phyloP scores from a whole-genome alignment of 2,329 filamentous ascomycete species.

The Cercospora berteroae region DNA sequence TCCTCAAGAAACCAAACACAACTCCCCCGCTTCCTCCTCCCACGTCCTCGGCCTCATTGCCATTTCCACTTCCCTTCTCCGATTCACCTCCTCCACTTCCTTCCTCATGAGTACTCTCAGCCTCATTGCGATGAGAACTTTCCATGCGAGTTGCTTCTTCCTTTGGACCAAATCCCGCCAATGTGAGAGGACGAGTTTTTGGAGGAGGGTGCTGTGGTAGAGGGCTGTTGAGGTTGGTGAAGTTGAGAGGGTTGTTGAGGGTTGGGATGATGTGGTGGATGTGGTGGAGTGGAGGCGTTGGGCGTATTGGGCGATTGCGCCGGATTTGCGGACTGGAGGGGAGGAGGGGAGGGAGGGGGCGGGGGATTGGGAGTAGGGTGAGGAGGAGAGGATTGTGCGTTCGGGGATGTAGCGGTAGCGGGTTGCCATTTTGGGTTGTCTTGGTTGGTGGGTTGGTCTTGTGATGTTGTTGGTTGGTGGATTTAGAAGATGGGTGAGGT shows the following conservation, averaged over 20 bases:
- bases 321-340: background rate
- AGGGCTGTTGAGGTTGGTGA: background rate
- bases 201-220: conserved; percentile 6
- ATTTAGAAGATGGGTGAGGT: background rate
- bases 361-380: background rate
- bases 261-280: background rate
- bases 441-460: background rate
- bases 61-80: background rate
- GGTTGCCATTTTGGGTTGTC: conserved; percentile 4
- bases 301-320: conserved; percentile 8
- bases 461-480: background rate
- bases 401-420: conserved; percentile 14
- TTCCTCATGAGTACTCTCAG: conserved; percentile 1
- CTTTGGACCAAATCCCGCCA: conserved; percentile 4
- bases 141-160: conserved; percentile 7
- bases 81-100: background rate
- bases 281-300: background rate
- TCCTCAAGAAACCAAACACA: conserved; percentile 13
- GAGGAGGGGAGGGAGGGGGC: background rate
- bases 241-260: too few species aligned
- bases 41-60: background rate
- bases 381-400: background rate
- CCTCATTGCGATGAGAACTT: conserved; percentile 10
- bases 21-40: conserved; percentile 13
- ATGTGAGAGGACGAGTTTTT: conserved; percentile 4